Percentiles rank a stretch among this genome's conserved stretches.
Evolutionary conservation across 192 early-diverging fungal genomes (phyloP).

Genomic region (Rhizoclosmatium sp.): DNA sequence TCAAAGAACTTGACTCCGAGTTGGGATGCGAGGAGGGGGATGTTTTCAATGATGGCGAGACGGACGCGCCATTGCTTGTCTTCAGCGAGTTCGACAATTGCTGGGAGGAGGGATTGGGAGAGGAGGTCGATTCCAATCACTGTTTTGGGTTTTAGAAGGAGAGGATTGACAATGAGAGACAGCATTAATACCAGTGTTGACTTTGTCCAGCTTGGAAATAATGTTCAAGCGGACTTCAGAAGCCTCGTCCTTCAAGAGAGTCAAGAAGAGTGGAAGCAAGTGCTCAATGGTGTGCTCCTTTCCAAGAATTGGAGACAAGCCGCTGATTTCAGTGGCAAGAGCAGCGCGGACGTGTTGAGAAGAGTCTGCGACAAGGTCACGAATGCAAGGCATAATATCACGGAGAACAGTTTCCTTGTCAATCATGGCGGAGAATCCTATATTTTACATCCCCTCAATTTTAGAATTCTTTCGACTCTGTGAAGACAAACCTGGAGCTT

Average conservation of each 20-base stretch:
- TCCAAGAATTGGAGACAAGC: slow-evolving; percentile 93
- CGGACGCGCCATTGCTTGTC: slow-evolving; percentile 99
- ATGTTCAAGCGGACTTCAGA: slow-evolving; percentile 98
- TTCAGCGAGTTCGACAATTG: slow-evolving; percentile 98
- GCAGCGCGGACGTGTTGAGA: slow-evolving; percentile 96
- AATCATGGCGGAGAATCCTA: slow-evolving; percentile 76
- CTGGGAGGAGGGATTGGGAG: slow-evolving; percentile 95
- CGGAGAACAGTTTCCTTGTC: slow-evolving; percentile 80
- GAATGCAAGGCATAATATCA: slow-evolving; percentile 88
- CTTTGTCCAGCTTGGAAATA: slow-evolving; percentile 96
- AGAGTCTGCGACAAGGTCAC: slow-evolving; percentile 93
- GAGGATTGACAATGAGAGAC: slow-evolving; percentile 1
- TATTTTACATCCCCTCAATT: background rate
- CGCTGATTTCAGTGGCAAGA: slow-evolving; percentile 95
- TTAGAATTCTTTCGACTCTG: slow-evolving; percentile 16
- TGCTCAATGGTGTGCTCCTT: slow-evolving; percentile 95
- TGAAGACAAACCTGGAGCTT: slow-evolving; percentile 74
- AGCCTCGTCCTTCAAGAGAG: slow-evolving; percentile 96
- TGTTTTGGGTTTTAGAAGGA: slow-evolving; percentile 8
- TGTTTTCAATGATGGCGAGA: slow-evolving; percentile 98
- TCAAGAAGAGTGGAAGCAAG: slow-evolving; percentile 93
- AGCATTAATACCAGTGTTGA: slow-evolving; percentile 76
- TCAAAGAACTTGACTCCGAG: slow-evolving; percentile 97
- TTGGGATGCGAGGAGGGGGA: slow-evolving; percentile 95
- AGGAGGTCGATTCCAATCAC: slow-evolving; percentile 96